phyloP scores from a whole-genome alignment of 2,329 filamentous ascomycete genomes.

The Monilinia vaccinii-corymbosi region DNA sequence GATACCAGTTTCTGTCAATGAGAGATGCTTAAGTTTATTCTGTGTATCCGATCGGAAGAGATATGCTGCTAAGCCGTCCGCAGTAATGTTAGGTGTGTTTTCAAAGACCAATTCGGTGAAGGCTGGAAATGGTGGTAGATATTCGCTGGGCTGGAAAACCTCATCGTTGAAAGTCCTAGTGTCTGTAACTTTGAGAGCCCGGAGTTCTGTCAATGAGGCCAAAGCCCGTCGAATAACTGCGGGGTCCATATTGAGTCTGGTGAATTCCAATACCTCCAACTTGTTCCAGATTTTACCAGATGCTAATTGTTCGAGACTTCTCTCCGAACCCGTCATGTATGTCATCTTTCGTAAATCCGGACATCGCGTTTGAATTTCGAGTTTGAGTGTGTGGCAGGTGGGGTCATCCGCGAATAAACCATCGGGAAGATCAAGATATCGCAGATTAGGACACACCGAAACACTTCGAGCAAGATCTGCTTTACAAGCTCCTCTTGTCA shows the following conservation, averaged over 20 bases:
- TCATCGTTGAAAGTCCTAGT: slow-evolving; percentile 65
- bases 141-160: slow-evolving; percentile 57
- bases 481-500: slow-evolving; percentile 79
- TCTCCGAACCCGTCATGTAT: slow-evolving; percentile 70
- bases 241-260: slow-evolving; percentile 60
- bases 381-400: slow-evolving; percentile 63
- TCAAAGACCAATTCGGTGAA: slow-evolving; percentile 66
- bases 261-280: slow-evolving; percentile 65
- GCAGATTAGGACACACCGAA: slow-evolving; percentile 73
- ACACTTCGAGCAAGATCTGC: slow-evolving; percentile 78
- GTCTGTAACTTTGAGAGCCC: slow-evolving; percentile 65
- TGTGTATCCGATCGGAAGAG: slow-evolving; percentile 52
- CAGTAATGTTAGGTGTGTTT: slow-evolving; percentile 62
- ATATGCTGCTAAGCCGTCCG: slow-evolving; percentile 59
- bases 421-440: slow-evolving; percentile 84
- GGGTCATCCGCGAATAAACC: slow-evolving; percentile 78
- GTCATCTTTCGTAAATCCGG: slow-evolving; percentile 82
- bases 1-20: slow-evolving; percentile 64
- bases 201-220: slow-evolving; percentile 54
- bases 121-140: slow-evolving; percentile 63
- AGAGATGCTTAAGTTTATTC: slow-evolving; percentile 56
- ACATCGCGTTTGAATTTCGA: slow-evolving; percentile 78
- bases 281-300: slow-evolving; percentile 57
- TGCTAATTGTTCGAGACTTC: slow-evolving; percentile 61
- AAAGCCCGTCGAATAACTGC: slow-evolving; percentile 62